Evolutionary conservation across 2,329 filamentous ascomycete genomes (phyloP).

Genomic region (Penicillium sp.): DNA sequence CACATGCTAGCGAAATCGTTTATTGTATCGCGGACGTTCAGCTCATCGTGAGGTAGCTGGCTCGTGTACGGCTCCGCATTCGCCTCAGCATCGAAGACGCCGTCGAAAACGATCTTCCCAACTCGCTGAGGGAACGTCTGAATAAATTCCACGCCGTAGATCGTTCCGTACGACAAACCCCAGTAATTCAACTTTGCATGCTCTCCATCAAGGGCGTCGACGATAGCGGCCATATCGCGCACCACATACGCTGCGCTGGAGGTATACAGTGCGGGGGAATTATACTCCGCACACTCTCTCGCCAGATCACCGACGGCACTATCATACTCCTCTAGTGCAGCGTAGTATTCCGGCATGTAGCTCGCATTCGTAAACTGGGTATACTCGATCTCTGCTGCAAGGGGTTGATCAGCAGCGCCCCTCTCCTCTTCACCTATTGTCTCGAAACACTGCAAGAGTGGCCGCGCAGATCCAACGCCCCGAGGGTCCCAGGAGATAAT

Average conservation of each 20-base stretch:
- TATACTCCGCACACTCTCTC: background rate
- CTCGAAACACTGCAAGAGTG: conserved; percentile 8
- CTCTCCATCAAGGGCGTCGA: conserved; percentile 3
- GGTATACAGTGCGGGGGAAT: conserved; percentile 11
- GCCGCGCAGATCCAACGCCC: conserved; percentile 3
- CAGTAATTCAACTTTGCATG: conserved; percentile 13
- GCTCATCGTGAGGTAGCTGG: conserved; percentile 12
- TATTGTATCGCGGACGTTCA: conserved; percentile 5
- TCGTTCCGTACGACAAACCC: conserved; percentile 17
- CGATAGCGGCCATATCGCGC: conserved; percentile 14
- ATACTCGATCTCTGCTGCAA: conserved; percentile 13
- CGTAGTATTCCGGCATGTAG: conserved; percentile 2
- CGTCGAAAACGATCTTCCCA: conserved; percentile 8
- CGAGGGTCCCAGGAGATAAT: conserved; percentile 15
- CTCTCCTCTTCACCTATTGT: conserved; percentile 1
- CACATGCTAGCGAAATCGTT: background rate
- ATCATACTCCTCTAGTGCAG: conserved; percentile 1
- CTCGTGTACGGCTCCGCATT: conserved; percentile 5
- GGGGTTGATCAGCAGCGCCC: background rate
- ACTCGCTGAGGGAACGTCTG: conserved; percentile 10
- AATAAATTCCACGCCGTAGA: conserved; percentile 12
- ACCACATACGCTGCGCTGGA: conserved; percentile 13
- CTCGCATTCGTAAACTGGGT: conserved; percentile 8
- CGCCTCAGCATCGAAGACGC: conserved; percentile 4
- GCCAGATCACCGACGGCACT: background rate